Conservation (phyloP, 192 early-diverging fungal genomes). For the Umbelopsis sp. region DNA sequence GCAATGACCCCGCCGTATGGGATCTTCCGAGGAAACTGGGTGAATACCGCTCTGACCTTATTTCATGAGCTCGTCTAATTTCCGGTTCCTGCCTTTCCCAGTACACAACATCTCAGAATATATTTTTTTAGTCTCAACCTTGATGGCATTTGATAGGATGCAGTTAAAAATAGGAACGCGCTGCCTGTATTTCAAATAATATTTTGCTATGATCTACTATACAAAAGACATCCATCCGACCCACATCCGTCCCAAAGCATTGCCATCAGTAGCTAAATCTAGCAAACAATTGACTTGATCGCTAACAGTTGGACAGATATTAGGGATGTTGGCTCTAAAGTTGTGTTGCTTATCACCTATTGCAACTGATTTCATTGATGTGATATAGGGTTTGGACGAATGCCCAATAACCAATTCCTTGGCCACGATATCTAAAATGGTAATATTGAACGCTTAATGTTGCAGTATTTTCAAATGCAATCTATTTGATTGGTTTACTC, state of each 20-base stretch:
- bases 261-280: conserved; percentile 75
- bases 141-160: too few species aligned
- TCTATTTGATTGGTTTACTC: conserved; percentile 22
- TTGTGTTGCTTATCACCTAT: conserved; percentile 51
- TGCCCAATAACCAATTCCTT: conserved; percentile 69
- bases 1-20: too few species aligned
- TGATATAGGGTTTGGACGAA: conserved; percentile 55
- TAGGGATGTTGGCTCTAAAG: conserved; percentile 47
- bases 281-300: conserved; percentile 76
- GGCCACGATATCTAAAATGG: conserved; percentile 43
- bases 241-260: conserved; percentile 66
- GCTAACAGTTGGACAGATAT: conserved; percentile 50
- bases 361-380: conserved; percentile 45
- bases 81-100: too few species aligned
- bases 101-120: too few species aligned
- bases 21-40: too few species aligned
- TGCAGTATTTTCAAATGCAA: background rate
- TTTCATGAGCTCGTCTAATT: too few species aligned
- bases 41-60: too few species aligned
- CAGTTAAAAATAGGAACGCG: too few species aligned
- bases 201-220: conserved; percentile 1
- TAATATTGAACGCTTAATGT: background rate
- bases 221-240: conserved; percentile 71
- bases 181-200: too few species aligned
- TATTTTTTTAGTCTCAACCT: too few species aligned